These are phyloP conservation scores for Crithidia fasciculata DNA, from an alignment of 208 protist genomes.

Conservation along the genomic window DNA sequence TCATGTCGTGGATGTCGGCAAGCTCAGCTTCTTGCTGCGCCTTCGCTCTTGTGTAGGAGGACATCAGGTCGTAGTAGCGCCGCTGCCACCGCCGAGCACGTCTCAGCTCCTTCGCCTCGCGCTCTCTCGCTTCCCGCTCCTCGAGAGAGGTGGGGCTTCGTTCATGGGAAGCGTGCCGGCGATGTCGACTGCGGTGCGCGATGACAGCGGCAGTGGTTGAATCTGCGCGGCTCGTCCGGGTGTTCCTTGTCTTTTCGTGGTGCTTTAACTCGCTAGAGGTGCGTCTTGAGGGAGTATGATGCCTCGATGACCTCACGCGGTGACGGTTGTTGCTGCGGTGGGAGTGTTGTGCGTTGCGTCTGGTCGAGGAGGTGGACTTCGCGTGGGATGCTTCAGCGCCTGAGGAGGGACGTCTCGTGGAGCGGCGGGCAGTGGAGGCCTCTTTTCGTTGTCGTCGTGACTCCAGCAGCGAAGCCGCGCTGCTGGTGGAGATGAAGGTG, in stretches of 20 bases:
- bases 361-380: too few relatives aligned
- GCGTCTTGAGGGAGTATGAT: too few relatives aligned
- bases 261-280: too few relatives aligned
- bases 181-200: neutral
- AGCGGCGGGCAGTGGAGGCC: neutral
- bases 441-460: neutral
- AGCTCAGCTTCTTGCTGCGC: conserved; percentile 42
- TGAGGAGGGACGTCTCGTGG: too few relatives aligned
- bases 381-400: too few relatives aligned
- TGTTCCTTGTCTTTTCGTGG: too few relatives aligned
- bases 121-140: neutral
- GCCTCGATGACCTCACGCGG: too few relatives aligned
- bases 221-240: too few relatives aligned
- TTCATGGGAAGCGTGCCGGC: neutral
- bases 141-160: conserved; percentile 1
- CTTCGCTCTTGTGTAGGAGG: conserved; percentile 29
- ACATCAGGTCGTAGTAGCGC: conserved; percentile 48
- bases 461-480: neutral
- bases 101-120: conserved; percentile 8
- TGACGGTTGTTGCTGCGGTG: too few relatives aligned
- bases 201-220: too few relatives aligned
- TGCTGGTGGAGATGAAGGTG: conserved; percentile 15
- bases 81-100: conserved; percentile 27
- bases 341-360: too few relatives aligned
- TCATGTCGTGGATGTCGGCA: conserved; percentile 50